Conservation (phyloP, 2,329 filamentous ascomycete species). For the Bimuria novae-zelandiae region DNA sequence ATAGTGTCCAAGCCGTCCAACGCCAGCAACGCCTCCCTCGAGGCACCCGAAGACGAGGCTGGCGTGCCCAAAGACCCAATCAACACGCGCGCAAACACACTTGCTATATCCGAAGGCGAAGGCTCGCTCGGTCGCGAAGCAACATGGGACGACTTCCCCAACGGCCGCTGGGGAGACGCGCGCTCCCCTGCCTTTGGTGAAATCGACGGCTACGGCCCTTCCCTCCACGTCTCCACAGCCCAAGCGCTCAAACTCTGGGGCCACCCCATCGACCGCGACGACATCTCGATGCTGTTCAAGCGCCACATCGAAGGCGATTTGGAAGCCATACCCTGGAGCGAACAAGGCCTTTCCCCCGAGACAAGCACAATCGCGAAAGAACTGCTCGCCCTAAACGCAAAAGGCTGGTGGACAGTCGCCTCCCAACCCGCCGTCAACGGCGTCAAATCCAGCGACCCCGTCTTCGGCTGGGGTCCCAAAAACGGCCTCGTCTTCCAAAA, state of each 20-base stretch:
- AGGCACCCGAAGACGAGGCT: conserved; percentile 77
- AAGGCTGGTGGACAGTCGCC: conserved; percentile 94
- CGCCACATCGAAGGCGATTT: conserved; percentile 80
- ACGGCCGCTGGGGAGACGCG: conserved; percentile 92
- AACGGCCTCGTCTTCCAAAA: conserved; percentile 98
- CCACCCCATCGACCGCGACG: conserved; percentile 67
- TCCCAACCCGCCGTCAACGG: conserved; percentile 95
- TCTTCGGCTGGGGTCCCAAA: conserved; percentile 91
- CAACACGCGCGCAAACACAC: conserved; percentile 79
- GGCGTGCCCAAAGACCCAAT: conserved; percentile 72
- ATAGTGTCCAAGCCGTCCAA: conserved; percentile 71
- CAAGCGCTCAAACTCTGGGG: conserved; percentile 88
- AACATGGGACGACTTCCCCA: conserved; percentile 98
- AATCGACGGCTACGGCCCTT: conserved; percentile 98
- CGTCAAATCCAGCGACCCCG: conserved; percentile 71
- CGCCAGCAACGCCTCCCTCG: conserved; percentile 54
- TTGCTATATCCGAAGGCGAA: conserved; percentile 93
- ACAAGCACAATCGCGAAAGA: conserved; percentile 78
- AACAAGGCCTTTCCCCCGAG: conserved; percentile 83
- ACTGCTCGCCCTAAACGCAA: conserved; percentile 76
- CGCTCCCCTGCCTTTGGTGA: conserved; percentile 87
- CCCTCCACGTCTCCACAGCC: conserved; percentile 83
- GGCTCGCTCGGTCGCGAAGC: conserved; percentile 88
- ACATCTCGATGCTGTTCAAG: conserved; percentile 81
- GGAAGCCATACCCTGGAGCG: conserved; percentile 87